A percentile compares a stretch with the other conserved stretches of the same genome.
These are phyloP conservation scores for Phytophthora crassamura DNA, from an alignment of 352 stramenopile species.

Conservation along the genomic window DNA sequence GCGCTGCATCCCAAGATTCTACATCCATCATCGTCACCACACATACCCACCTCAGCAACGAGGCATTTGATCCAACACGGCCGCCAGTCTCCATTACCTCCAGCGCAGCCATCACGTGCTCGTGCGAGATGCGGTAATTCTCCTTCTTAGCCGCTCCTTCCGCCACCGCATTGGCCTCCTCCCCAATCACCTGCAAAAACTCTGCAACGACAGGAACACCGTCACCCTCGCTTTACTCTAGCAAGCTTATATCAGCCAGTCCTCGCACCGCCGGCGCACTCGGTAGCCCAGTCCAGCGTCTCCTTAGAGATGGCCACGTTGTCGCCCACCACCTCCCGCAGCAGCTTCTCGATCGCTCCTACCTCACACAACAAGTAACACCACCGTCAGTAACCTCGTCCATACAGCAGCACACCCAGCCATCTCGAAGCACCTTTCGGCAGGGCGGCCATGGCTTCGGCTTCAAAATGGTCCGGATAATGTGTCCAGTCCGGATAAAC, in stretches of 20 bases:
- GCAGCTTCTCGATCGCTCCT: conserved; percentile 46
- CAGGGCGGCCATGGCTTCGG: conserved; percentile 2
- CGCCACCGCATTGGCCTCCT: conserved; percentile 59
- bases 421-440: conserved; percentile 25
- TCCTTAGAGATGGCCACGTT: conserved; percentile 66
- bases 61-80: background rate
- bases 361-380: background rate
- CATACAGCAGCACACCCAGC: background rate
- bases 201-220: conserved; percentile 35
- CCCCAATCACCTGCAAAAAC: conserved; percentile 55
- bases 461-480: too few species aligned
- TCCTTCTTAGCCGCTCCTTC: conserved; percentile 43
- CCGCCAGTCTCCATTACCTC: conserved; percentile 36
- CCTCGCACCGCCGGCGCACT: conserved; percentile 55
- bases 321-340: conserved; percentile 63
- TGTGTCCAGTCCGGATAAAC: too few species aligned
- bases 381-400: background rate
- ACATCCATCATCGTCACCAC: background rate
- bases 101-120: conserved; percentile 63
- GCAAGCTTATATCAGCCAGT: background rate
- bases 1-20: conserved; percentile 47
- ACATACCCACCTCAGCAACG: conserved; percentile 5
- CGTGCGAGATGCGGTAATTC: conserved; percentile 72
- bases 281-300: conserved; percentile 70
- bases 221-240: conserved; percentile 1